phyloP scores from a whole-genome alignment of 192 early-diverging fungal species.

The Pilaira anomala region DNA sequence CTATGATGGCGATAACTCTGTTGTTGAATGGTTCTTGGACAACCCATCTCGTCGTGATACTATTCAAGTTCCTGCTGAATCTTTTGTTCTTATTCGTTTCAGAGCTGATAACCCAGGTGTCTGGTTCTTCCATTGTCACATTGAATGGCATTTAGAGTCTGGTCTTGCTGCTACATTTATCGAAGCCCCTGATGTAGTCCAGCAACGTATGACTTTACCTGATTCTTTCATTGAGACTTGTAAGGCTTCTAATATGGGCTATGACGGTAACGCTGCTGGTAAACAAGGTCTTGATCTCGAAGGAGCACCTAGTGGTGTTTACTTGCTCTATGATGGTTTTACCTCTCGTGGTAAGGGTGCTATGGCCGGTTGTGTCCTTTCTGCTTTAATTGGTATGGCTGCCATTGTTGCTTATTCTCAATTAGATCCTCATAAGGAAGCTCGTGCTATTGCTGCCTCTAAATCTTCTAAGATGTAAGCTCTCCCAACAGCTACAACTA shows the following conservation, averaged over 20 bases:
- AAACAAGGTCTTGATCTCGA: constrained; percentile 62
- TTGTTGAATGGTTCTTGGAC: constrained; percentile 36
- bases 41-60: constrained; percentile 78
- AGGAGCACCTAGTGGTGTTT: constrained; percentile 52
- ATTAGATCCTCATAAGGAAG: constrained; percentile 23
- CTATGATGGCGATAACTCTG: constrained; percentile 48
- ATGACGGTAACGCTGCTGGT: constrained; percentile 71
- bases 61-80: constrained; percentile 61
- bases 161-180: constrained; percentile 70
- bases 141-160: constrained; percentile 70
- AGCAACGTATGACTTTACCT: constrained; percentile 50
- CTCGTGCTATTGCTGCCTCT: constrained; percentile 14
- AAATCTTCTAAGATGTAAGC: not conserved
- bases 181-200: constrained; percentile 67
- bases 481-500: too few species aligned
- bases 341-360: constrained; percentile 67
- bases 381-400: constrained; percentile 69
- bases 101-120: constrained; percentile 67
- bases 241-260: constrained; percentile 52
- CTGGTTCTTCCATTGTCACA: constrained; percentile 60
- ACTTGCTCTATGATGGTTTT: constrained; percentile 55
- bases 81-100: constrained; percentile 72
- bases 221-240: constrained; percentile 62
- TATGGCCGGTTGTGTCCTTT: constrained; percentile 65
- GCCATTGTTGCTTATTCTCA: constrained; percentile 74